phyloP scores from a whole-genome alignment of 768 basidiomycete species.

The Lactarius deliciosus region DNA sequence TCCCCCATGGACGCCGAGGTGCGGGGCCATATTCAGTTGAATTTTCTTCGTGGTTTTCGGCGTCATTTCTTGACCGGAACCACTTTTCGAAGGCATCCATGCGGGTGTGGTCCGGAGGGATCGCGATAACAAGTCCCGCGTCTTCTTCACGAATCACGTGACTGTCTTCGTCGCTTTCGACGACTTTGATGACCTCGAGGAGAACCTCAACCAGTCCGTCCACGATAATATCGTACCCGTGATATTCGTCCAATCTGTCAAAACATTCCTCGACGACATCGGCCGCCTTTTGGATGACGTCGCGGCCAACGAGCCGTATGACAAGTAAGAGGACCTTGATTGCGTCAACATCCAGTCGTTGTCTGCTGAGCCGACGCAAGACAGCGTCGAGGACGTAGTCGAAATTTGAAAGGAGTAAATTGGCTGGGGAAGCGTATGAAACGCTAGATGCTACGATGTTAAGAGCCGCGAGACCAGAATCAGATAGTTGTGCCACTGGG shows the following conservation, averaged over 20 bases:
- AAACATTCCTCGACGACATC: constrained; percentile 98
- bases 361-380: constrained; percentile 74
- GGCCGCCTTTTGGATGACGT: constrained; percentile 84
- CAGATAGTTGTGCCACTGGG: constrained; percentile 59
- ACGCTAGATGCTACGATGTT: constrained; percentile 67
- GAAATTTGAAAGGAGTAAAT: constrained; percentile 89
- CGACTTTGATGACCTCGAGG: constrained; percentile 77
- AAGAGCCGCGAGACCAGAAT: constrained; percentile 75
- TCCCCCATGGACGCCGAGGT: constrained; percentile 59
- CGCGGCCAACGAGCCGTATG: constrained; percentile 81
- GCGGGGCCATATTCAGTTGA: constrained; percentile 56
- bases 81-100: constrained; percentile 63
- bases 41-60: constrained; percentile 39
- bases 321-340: constrained; percentile 85
- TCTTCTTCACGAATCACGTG: constrained; percentile 26
- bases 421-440: constrained; percentile 86
- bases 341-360: constrained; percentile 84
- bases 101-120: constrained; percentile 35
- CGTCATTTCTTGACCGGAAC: constrained; percentile 52
- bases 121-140: neutral
- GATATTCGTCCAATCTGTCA: constrained; percentile 92
- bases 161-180: constrained; percentile 55
- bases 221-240: constrained; percentile 85
- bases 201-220: constrained; percentile 88
- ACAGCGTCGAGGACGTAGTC: constrained; percentile 94